Evolutionary conservation across 768 basidiomycete genomes (phyloP), one percentile per base, ranked within the genome.

Genomic region (Lactifluus subvellereus): DNA sequence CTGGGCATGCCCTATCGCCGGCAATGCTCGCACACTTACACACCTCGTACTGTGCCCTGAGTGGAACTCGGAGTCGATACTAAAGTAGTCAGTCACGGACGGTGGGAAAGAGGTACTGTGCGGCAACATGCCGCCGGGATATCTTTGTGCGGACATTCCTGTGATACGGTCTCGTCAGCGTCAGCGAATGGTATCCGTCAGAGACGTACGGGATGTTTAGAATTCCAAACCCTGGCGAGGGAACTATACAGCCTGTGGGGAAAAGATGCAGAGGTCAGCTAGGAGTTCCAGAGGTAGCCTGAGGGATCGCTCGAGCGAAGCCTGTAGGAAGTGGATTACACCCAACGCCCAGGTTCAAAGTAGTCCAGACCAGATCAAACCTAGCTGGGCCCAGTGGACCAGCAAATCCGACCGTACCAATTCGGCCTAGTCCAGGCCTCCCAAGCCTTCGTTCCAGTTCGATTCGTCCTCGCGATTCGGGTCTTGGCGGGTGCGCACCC

Each of bases 401-500:
- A 45, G 9, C 45, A 2, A 33, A 4, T 35, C 56, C 18, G 22
- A 48, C 7, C 45, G 14, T 32, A 6, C 3, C 33, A 47, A 10
- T 4, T 13, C 22, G 27, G 32, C 10, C 54, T n/a, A 16, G 3
- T 2, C 20, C 47, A 30, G 38, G 22, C 16, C 54, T 42, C 22
- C 45, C 16, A 45, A 30, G 56, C 16, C 45, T 37, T 33, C 27
- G 3, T 37, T 59, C 57, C 22, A 58, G n/a, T 16, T 16, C 16
- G 40, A 43, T 43, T 22, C 3, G 9, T 27, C 20, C 22, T 49
- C 22, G 27, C 13, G 48, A 22, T 49, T n/a, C 35, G 18, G 56
- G 50, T 51, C 58, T 59, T 50, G 49, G 52, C 18, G 38, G 57
- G 57, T 40, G 49, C 57, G 48, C 57, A 59, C 57, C 49, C 48